Evolutionary conservation across 2,329 filamentous ascomycete genomes (phyloP).

Genomic region (Sclerotinia spermophila): DNA sequence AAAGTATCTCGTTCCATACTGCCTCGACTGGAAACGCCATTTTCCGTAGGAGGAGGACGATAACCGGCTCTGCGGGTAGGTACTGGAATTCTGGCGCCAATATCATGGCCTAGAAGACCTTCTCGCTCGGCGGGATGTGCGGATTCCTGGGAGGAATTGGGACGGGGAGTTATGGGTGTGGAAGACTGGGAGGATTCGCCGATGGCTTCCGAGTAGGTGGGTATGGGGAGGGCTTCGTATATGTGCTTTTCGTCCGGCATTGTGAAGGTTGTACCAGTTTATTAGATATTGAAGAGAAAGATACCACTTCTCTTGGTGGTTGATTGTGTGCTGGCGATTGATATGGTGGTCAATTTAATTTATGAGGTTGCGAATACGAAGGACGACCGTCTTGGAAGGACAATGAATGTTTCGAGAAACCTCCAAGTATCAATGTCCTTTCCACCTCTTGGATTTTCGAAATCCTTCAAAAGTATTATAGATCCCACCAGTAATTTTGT

Average conservation of each 20-base stretch:
- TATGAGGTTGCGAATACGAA: conserved; percentile 2
- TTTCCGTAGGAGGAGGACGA: conserved; percentile 76
- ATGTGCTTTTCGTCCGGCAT: conserved; percentile 52
- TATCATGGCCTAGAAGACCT: conserved; percentile 62
- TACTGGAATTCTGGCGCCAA: conserved; percentile 39
- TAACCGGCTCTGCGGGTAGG: conserved; percentile 57
- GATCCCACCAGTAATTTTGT: background rate
- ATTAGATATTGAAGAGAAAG: background rate
- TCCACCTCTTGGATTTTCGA: background rate
- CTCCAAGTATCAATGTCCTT: background rate
- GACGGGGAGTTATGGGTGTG: conserved; percentile 60
- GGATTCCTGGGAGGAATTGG: conserved; percentile 48
- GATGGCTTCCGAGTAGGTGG: conserved; percentile 77
- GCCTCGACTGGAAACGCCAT: conserved; percentile 49
- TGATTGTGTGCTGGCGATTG: conserved; percentile 3
- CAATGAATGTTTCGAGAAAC: background rate
- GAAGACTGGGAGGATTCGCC: conserved; percentile 57
- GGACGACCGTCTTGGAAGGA: background rate
- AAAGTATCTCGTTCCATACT: conserved; percentile 38
- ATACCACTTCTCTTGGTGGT: conserved; percentile 13
- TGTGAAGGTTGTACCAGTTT: conserved; percentile 20
- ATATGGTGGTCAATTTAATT: background rate
- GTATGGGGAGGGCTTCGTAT: conserved; percentile 67
- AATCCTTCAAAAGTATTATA: background rate
- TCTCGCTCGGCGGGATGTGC: conserved; percentile 73